Evolutionary conservation across 495 filamentous ascomycete genomes (phyloP).

Genomic region (Friedmanniomyces endolithicus): DNA sequence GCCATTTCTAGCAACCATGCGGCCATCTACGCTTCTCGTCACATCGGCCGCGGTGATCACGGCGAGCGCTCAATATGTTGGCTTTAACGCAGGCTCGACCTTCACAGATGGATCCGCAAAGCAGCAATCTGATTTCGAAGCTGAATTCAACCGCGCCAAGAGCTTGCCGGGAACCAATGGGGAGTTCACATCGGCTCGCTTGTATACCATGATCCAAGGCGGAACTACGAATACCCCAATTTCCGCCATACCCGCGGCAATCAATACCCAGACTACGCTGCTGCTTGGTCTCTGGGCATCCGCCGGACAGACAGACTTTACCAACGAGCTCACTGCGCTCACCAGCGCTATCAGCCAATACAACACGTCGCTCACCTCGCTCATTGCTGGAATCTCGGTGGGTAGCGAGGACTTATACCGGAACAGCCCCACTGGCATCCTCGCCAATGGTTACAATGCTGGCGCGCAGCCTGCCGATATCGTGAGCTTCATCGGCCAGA

Average conservation of each 20-base stretch:
- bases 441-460: slow-evolving; percentile 37
- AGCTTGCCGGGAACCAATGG: slow-evolving; percentile 54
- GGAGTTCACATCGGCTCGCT: slow-evolving; percentile 55
- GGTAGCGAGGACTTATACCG: slow-evolving; percentile 88
- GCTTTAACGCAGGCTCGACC: slow-evolving; percentile 74
- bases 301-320: slow-evolving; percentile 47
- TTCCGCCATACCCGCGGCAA: slow-evolving; percentile 65
- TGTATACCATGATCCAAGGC: slow-evolving; percentile 52
- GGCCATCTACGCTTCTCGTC: slow-evolving; percentile 18
- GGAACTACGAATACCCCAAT: slow-evolving; percentile 48
- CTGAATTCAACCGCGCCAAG: slow-evolving; percentile 58
- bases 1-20: slow-evolving; percentile 3
- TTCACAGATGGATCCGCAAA: slow-evolving; percentile 50
- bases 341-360: slow-evolving; percentile 49
- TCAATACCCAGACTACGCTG: slow-evolving; percentile 55
- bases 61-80: slow-evolving; percentile 38
- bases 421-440: slow-evolving; percentile 45
- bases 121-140: slow-evolving; percentile 51
- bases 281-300: slow-evolving; percentile 73
- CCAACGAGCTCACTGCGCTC: slow-evolving; percentile 58
- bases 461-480: slow-evolving; percentile 49
- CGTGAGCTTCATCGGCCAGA: slow-evolving; percentile 52
- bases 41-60: slow-evolving; percentile 15
- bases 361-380: slow-evolving; percentile 42
- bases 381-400: slow-evolving; percentile 77